A percentile compares a stretch with the other conserved stretches of the same genome.
phyloP scores from a whole-genome alignment of 306 rosid genomes.

The Lathyrus tuberosus region DNA sequence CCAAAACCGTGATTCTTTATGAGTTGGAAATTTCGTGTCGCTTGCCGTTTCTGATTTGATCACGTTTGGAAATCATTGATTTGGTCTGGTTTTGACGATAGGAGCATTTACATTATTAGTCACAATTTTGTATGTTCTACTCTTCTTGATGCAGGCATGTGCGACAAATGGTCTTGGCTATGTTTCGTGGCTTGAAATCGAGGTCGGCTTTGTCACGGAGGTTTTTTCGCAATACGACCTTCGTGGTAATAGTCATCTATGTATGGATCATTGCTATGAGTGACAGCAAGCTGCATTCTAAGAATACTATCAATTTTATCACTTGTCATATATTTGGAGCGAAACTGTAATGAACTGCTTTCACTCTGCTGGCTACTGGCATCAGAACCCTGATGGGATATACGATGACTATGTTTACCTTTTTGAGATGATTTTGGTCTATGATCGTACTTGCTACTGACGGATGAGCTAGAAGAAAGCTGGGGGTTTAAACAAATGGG shows the following conservation, averaged over 20 bases:
- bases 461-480: conserved; percentile 46
- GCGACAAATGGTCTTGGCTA: too few relatives aligned
- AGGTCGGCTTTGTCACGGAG: conserved; percentile 51
- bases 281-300: conserved; percentile 62
- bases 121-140: too few relatives aligned
- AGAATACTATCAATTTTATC: conserved; percentile 66
- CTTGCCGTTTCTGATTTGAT: too few relatives aligned
- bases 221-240: conserved; percentile 52
- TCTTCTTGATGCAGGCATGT: too few relatives aligned
- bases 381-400: conserved; percentile 53
- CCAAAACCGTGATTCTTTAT: too few relatives aligned
- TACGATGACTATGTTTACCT: conserved; percentile 52
- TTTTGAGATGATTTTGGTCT: conserved; percentile 54
- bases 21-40: too few relatives aligned
- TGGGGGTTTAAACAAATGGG: conserved; percentile 49
- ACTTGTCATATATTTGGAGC: conserved; percentile 60
- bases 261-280: conserved; percentile 59
- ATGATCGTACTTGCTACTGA: conserved; percentile 44
- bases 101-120: too few relatives aligned
- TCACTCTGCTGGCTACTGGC: conserved; percentile 59
- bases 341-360: conserved; percentile 50
- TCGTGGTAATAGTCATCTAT: conserved; percentile 60
- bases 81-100: too few relatives aligned
- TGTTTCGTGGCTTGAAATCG: too few relatives aligned
- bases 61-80: too few relatives aligned